These are phyloP conservation scores for Atractiella rhizophila DNA, from an alignment of 768 basidiomycete genomes.

Conservation along the genomic window DNA sequence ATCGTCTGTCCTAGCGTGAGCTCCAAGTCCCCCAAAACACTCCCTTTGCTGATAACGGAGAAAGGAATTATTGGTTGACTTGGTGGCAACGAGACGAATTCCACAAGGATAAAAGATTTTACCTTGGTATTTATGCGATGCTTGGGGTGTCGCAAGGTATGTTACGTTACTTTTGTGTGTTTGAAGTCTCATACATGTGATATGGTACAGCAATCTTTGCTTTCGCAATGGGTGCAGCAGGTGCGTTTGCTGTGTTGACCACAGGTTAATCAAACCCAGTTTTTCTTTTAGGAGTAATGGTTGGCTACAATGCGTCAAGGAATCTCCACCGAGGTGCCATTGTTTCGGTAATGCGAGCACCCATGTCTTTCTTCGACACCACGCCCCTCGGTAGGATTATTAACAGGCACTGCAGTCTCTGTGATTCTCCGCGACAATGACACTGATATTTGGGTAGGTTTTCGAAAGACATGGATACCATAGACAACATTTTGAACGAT, in stretches of 20 bases:
- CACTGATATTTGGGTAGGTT: not conserved
- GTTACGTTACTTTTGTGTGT: too few species aligned
- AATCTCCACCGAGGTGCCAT: conserved; percentile 15
- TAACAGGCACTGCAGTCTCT: not conserved
- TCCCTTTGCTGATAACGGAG: too few species aligned
- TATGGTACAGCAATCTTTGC: conserved; percentile 28
- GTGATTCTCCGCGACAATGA: not conserved
- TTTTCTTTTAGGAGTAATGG: conserved; percentile 23
- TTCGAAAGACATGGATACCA: conserved; percentile 40
- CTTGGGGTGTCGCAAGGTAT: conserved; percentile 31
- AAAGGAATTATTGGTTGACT: conserved; percentile 48
- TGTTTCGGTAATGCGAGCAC: conserved; percentile 48
- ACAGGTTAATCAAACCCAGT: too few species aligned
- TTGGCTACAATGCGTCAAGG: conserved; percentile 42
- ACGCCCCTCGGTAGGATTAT: conserved; percentile 20
- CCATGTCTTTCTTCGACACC: conserved; percentile 70
- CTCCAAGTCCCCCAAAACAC: too few species aligned
- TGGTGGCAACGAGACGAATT: conserved; percentile 57
- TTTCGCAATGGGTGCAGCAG: conserved; percentile 41
- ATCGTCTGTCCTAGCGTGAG: not conserved
- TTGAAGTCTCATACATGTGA: not conserved
- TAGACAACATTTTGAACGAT: conserved; percentile 41
- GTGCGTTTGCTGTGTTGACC: conserved; percentile 18
- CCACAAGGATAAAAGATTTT: conserved; percentile 37
- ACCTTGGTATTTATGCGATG: conserved; percentile 20